Evolutionary conservation across 805 yeast species (phyloP), one percentile per base, ranked within the genome.

Genomic region (Cephaloascus fragrans): DNA sequence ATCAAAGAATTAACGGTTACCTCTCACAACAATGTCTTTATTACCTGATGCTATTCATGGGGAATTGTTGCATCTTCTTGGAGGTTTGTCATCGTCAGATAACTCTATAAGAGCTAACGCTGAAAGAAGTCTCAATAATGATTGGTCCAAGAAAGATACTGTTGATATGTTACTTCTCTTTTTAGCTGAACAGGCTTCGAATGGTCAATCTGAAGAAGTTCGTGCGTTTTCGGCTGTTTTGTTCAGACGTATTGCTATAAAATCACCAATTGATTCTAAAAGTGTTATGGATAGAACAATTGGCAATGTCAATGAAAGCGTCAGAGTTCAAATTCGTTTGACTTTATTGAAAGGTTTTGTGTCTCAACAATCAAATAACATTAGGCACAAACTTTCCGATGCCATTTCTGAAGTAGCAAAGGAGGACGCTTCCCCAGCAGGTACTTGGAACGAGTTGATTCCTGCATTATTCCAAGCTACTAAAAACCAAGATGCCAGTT

Each of bases 351-450:
- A 72, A 42, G 97, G 96, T 14, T 86, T 90, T 50, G 55, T 75
- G 3, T 56, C 77, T 9, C 80, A 71, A 43, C 86, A 81, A 55
- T 64, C 83, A n/a, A 77, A 76, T 44, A 76, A 75, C 45, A 87
- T 87, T 26, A 79, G 97, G 55, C 96, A 90, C 59, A 93, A 90
- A 55, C 65, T 93, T 37, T 80, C 96, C 2, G 98, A 93, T 65
- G 95, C 95, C 6, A 82, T 93, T 36, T 85, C 97, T 1, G 97
- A 89, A 60, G 76, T 90, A 35, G 94, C 96, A 2, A 79, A 80
- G 50, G 72, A 67, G 36, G 82, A 77, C 42, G 80, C 75, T 12
- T 57, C 66, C 36, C 68, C 64, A 16, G 67, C 66, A 18, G 71
- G 69, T 3, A 58, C 67, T 3, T 90, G 98, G 98, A 75, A 80